Base-by-base conservation (phyloP, 768 basidiomycete genomes). In the Phaeotremella skinneri region DNA sequence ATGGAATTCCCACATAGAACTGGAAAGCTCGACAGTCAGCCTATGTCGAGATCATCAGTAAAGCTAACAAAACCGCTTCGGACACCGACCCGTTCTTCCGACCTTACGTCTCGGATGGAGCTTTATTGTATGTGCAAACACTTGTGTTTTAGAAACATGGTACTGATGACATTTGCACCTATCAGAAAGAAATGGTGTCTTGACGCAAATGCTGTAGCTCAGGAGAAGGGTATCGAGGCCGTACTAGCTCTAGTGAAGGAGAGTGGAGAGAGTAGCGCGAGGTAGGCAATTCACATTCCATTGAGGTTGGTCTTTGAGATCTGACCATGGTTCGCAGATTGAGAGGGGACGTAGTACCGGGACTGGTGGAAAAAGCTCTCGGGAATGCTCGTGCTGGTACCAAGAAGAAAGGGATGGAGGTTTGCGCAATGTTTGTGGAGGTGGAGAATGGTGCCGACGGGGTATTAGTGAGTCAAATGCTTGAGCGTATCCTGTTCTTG, bases 21-120 rank as follows among this genome's bases (percentile, higher is more conserved):
- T 99, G 96, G 96, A 98, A 98, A 79, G 96, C 96, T 58, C 87
- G 96, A 67, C 85, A 94, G 70, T 91, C 85, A 76, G 96, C 85
- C 62, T 99, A 98, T 77, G 89, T 90, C 73, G 79, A 87, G 21
- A 84, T 98, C 64, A 84, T 87, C 80, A 87, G 88, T 78, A 86
- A 84, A 58, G 96, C 96, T 76, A 85, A 86, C 72, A 87, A 85
- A 43, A 91, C 92, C 49, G 87, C 87, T 67, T 91, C 91, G 49
- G 94, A 98, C 75, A 84, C 85, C 66, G 94, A 97, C 81, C 90
- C 91, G 49, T 89, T 88, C 26, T 98, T 99, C 81, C 86, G 85
- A 68, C 89, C 90, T 13, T 98, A 91, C 77, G 73, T 89, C 60
- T 85, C 83, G 77, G 87, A 87, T 67, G 79, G 85, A 29, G 86